Conservation (phyloP, 202 grass and related monocot genomes). For the Elaeis oleifera region DNA sequence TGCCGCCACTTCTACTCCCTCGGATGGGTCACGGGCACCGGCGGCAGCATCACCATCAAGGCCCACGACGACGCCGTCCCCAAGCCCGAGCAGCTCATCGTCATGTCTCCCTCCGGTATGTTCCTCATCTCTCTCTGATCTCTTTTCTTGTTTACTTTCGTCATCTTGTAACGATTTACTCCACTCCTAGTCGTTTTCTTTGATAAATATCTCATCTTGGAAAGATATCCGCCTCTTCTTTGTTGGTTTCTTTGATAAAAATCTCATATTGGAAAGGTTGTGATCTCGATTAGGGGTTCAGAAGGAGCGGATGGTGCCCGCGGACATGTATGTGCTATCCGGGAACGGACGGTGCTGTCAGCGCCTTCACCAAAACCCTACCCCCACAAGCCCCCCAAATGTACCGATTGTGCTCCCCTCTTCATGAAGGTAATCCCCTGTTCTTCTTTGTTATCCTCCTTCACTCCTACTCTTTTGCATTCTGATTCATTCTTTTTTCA, state of each 20-base stretch:
- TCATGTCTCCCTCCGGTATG: constrained; percentile 85
- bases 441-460: background rate
- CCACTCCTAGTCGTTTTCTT: no score
- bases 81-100: constrained; percentile 65
- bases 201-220: no score
- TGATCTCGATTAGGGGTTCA: constrained; percentile 54
- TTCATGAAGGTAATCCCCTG: constrained; percentile 74
- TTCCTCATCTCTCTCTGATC: background rate
- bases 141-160: background rate
- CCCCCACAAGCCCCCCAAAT: constrained; percentile 74
- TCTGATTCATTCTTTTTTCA: no score
- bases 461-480: background rate
- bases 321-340: constrained; percentile 79
- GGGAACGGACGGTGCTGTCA: constrained; percentile 43
- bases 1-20: constrained; percentile 85
- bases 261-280: no score
- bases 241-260: no score
- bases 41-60: constrained; percentile 95
- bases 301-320: constrained; percentile 83
- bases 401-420: constrained; percentile 76
- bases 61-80: constrained; percentile 64
- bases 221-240: no score
- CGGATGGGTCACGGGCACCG: constrained; percentile 91
- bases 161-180: no score
- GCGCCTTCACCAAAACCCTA: constrained; percentile 55